phyloP scores from a whole-genome alignment of 2,329 filamentous ascomycete genomes.

The Colletotrichum gigasporum region DNA sequence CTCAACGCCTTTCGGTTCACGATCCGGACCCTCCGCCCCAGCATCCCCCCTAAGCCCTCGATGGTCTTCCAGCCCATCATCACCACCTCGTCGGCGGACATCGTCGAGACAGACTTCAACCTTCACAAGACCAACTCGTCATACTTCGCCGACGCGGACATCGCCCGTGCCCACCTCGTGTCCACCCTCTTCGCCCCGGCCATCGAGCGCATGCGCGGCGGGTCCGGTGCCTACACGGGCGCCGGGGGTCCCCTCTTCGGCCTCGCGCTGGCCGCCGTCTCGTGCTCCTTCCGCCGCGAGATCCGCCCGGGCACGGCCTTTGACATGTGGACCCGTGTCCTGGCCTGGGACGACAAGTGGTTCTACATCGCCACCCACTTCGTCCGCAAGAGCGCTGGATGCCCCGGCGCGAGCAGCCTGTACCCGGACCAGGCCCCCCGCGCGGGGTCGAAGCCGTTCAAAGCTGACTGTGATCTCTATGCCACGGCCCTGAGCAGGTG shows the following conservation, averaged over 20 bases:
- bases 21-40: background rate
- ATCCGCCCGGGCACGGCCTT: background rate
- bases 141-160: constrained; percentile 76
- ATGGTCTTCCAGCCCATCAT: constrained; percentile 69
- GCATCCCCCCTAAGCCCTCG: background rate
- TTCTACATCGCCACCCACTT: constrained; percentile 59
- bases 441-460: background rate
- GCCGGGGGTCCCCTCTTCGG: constrained; percentile 41
- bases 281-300: constrained; percentile 57
- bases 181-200: constrained; percentile 53
- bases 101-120: constrained; percentile 77
- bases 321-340: background rate
- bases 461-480: constrained; percentile 46
- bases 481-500: constrained; percentile 66
- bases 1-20: constrained; percentile 15
- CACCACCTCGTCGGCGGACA: constrained; percentile 67
- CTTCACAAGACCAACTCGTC: constrained; percentile 77
- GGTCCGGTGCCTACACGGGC: constrained; percentile 40
- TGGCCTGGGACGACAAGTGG: constrained; percentile 11
- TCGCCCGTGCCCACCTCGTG: constrained; percentile 72
- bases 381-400: constrained; percentile 49
- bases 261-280: constrained; percentile 61
- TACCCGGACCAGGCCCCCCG: constrained; percentile 41
- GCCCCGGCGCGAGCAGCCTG: constrained; percentile 40
- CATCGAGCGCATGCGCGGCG: constrained; percentile 44